A percentile compares a stretch with the other conserved stretches of the same genome.
Conservation (phyloP, 1,284 basidiomycete genomes). For the Moniliella sp. region DNA sequence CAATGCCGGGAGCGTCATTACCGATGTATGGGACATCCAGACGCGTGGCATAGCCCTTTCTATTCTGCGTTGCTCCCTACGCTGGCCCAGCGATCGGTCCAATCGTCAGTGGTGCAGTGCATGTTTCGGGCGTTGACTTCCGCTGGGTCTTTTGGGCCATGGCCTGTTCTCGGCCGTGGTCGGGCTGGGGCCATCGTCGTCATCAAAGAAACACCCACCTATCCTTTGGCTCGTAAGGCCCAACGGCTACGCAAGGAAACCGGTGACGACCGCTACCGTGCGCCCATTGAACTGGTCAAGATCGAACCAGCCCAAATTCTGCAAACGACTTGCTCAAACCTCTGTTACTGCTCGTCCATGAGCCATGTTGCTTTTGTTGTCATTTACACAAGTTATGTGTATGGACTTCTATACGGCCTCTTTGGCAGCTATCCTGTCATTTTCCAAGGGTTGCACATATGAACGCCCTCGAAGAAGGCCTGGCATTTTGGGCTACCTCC, state of each 20-base stretch:
- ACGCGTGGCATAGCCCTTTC: conserved; percentile 50
- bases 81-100: conserved; percentile 49
- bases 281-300: conserved; percentile 17
- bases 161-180: conserved; percentile 44
- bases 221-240: conserved; percentile 38
- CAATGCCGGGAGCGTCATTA: conserved; percentile 8
- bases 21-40: conserved; percentile 41
- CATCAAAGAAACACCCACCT: conserved; percentile 21
- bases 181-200: conserved; percentile 28
- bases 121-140: conserved; percentile 40
- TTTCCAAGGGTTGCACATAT: conserved; percentile 13
- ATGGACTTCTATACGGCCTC: conserved; percentile 1
- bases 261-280: conserved; percentile 43
- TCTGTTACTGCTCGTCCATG: conserved; percentile 40
- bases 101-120: conserved; percentile 44
- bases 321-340: conserved; percentile 46
- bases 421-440: conserved; percentile 31
- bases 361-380: conserved; percentile 46
- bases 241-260: conserved; percentile 42
- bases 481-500: conserved; percentile 32
- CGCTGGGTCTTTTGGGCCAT: conserved; percentile 57
- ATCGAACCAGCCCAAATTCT: conserved; percentile 34
- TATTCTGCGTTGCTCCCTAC: conserved; percentile 55
- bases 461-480: conserved; percentile 17
- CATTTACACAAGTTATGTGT: no score